Conservation (phyloP, 2,329 filamentous ascomycete genomes). For the Didymellaceae sp. region DNA sequence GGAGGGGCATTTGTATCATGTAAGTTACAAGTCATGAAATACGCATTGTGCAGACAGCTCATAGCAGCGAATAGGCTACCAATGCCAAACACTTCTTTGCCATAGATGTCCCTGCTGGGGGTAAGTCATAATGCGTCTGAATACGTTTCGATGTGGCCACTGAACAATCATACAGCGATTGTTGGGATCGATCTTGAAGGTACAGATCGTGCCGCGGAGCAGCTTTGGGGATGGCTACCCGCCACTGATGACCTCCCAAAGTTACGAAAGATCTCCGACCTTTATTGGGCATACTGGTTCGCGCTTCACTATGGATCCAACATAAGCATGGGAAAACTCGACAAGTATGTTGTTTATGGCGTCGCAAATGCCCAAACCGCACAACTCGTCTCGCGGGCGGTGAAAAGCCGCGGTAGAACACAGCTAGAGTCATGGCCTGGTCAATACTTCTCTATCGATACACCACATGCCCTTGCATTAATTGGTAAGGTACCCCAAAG, state of each 20-base stretch:
- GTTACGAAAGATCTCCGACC: slow-evolving; percentile 21
- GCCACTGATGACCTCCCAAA: slow-evolving; percentile 23
- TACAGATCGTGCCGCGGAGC: neutral
- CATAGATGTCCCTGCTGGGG: neutral
- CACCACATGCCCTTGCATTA: slow-evolving; percentile 22
- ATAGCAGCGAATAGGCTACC: neutral
- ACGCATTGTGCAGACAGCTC: neutral
- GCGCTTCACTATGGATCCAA: slow-evolving; percentile 7
- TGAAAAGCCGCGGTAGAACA: slow-evolving; percentile 12
- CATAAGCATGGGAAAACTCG: slow-evolving; percentile 20
- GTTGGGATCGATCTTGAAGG: neutral
- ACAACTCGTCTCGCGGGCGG: slow-evolving; percentile 15
- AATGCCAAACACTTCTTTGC: neutral
- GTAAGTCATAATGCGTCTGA: neutral
- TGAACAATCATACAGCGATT: neutral
- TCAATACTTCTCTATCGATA: slow-evolving; percentile 16
- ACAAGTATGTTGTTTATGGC: slow-evolving; percentile 20
- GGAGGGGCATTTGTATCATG: neutral
- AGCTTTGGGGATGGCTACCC: neutral
- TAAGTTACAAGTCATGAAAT: neutral
- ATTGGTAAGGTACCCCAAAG: neutral
- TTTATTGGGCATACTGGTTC: slow-evolving; percentile 30
- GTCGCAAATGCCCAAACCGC: slow-evolving; percentile 23
- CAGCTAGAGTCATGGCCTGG: slow-evolving; percentile 26
- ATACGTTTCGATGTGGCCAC: neutral